Conservation (phyloP, 1,139 yeast species). For the Lodderomyces pseudojiufengensis region DNA sequence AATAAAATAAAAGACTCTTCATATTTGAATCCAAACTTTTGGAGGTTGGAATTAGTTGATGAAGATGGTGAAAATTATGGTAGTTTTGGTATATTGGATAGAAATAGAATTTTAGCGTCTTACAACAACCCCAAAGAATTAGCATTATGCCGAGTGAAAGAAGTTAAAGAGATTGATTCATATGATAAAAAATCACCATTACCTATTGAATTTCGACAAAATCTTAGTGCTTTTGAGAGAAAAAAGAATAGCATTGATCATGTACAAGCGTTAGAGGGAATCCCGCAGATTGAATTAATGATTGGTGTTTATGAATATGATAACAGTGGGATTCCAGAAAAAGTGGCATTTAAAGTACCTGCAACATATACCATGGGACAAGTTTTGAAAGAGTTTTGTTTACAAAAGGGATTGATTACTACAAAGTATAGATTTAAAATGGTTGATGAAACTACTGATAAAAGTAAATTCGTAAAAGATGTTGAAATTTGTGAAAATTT, state of each 20-base stretch:
- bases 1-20: conserved; percentile 14
- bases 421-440: conserved; percentile 15
- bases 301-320: conserved; percentile 13
- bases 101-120: conserved; percentile 50
- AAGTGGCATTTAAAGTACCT: conserved; percentile 9
- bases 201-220: conserved; percentile 40
- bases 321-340: conserved; percentile 9
- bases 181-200: conserved; percentile 50
- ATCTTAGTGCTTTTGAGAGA: conserved; percentile 18
- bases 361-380: conserved; percentile 26
- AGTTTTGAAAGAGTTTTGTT: conserved; percentile 31
- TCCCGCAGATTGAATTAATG: conserved; percentile 8
- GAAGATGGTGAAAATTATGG: conserved; percentile 81
- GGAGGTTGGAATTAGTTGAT: conserved; percentile 69
- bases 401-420: conserved; percentile 26
- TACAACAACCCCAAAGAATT: conserved; percentile 65
- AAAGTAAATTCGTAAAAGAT: conserved; percentile 15
- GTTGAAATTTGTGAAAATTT: conserved; percentile 22
- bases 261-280: conserved; percentile 4
- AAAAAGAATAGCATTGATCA: conserved; percentile 13
- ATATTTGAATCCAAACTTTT: conserved; percentile 52
- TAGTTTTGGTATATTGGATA: conserved; percentile 64
- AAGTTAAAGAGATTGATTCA: conserved; percentile 28
- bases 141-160: conserved; percentile 50
- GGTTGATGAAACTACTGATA: conserved; percentile 10